A percentile compares a stretch with the other conserved stretches of the same genome.
These are phyloP conservation scores for Reticulascus tulasneorum DNA, from an alignment of 2,329 filamentous ascomycete species.

Conservation along the genomic window DNA sequence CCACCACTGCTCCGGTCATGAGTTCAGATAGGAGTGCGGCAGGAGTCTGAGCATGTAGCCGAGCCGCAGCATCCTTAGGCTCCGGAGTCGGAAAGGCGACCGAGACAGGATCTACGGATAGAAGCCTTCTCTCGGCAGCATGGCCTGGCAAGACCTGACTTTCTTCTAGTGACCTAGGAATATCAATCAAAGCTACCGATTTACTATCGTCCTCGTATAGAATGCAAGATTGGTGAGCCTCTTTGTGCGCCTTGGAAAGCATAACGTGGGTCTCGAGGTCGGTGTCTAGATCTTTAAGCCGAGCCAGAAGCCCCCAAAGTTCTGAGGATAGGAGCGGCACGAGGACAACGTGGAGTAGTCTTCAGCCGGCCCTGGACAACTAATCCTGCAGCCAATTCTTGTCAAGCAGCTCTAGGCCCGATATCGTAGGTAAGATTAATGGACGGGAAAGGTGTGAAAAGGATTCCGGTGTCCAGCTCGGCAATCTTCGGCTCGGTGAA, in stretches of 20 bases:
- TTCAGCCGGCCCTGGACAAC: no score
- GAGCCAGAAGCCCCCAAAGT: no score
- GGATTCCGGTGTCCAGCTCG: no score
- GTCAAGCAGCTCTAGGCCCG: no score
- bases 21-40: constrained; percentile 50
- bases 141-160: constrained; percentile 50
- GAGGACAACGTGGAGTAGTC: no score
- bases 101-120: constrained; percentile 40
- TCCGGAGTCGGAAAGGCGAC: constrained; percentile 51
- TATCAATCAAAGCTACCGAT: constrained; percentile 58
- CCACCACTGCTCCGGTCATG: constrained; percentile 46
- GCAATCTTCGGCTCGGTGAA: constrained; percentile 12
- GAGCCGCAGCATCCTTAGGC: constrained; percentile 33
- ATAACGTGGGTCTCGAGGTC: no score
- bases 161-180: constrained; percentile 65
- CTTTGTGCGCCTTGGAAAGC: no score
- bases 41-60: constrained; percentile 28
- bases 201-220: constrained; percentile 9
- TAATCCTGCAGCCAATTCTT: no score
- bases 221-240: constrained; percentile 1
- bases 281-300: no score
- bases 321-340: no score
- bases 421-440: no score
- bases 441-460: no score
- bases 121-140: constrained; percentile 25